A percentile compares a stretch with the other conserved stretches of the same genome.
These are phyloP conservation scores for Quercus suber DNA, from an alignment of 306 rosid genomes.

Conservation along the genomic window DNA sequence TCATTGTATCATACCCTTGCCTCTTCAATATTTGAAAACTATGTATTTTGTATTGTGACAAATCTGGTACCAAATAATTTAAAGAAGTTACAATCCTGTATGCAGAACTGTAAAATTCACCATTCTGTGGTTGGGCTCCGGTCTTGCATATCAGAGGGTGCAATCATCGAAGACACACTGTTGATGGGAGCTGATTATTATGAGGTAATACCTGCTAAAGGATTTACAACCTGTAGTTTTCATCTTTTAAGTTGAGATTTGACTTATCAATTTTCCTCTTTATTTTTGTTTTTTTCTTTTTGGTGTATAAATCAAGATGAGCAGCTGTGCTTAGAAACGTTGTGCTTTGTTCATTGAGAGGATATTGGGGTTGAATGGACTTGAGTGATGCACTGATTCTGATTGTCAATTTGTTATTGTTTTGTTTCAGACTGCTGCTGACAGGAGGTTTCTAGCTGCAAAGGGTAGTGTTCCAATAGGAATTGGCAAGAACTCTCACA, in stretches of 20 bases:
- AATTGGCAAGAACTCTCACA: conserved; percentile 82
- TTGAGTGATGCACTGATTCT: conserved; percentile 5
- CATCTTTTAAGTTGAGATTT: conserved; percentile 1
- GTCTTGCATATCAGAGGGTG: conserved; percentile 97
- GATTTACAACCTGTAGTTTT: not conserved
- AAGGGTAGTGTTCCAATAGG: conserved; percentile 94
- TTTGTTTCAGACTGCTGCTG: conserved; percentile 71
- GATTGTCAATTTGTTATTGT: conserved; percentile 21
- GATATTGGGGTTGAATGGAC: conserved; percentile 2
- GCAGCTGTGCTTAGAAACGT: not conserved
- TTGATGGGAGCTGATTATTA: conserved; percentile 99
- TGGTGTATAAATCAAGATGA: not conserved
- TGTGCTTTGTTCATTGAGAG: not conserved
- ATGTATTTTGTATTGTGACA: not conserved
- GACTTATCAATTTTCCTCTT: not conserved
- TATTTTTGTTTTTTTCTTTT: not conserved
- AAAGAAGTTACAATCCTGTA: conserved; percentile 17
- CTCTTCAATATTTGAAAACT: not conserved
- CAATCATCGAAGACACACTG: conserved; percentile 86
- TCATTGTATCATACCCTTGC: not conserved
- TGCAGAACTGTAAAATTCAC: conserved; percentile 92
- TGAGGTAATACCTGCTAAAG: conserved; percentile 53
- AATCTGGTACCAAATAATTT: not conserved
- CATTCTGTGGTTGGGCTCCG: conserved; percentile 95
- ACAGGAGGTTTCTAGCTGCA: conserved; percentile 77